These are phyloP conservation scores for Fusarium chaquense DNA, from an alignment of 2,329 filamentous ascomycete genomes.

Conservation along the genomic window DNA sequence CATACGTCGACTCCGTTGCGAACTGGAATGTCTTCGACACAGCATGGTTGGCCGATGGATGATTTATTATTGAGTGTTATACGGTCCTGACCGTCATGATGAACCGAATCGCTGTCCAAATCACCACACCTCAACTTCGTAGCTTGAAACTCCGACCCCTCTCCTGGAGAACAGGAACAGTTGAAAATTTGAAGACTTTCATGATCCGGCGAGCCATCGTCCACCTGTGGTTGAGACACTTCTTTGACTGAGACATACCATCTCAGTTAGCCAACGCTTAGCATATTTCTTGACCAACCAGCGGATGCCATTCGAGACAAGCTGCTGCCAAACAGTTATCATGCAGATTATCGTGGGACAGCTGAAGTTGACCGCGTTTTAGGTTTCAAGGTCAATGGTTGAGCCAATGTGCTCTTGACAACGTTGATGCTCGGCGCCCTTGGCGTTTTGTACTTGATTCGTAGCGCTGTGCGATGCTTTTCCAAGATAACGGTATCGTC, in stretches of 20 bases:
- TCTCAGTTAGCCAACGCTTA: conserved; percentile 20
- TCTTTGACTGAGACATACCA: conserved; percentile 32
- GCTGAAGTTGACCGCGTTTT: conserved; percentile 4
- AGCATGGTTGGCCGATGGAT: conserved; percentile 9
- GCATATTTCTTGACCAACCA: conserved; percentile 7
- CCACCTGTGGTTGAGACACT: conserved; percentile 17
- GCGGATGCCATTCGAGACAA: conserved; percentile 13
- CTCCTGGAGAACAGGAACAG: neutral
- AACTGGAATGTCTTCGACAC: conserved; percentile 10
- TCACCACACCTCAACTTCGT: conserved; percentile 29
- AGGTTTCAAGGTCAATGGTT: conserved; percentile 3
- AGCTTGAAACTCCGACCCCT: conserved; percentile 34
- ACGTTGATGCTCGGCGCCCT: conserved; percentile 1
- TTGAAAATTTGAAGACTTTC: conserved; percentile 5
- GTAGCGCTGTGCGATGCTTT: neutral
- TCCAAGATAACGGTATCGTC: neutral
- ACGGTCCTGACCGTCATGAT: conserved; percentile 12
- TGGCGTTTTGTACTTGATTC: conserved; percentile 3
- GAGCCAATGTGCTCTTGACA: conserved; percentile 17
- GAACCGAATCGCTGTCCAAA: conserved; percentile 18
- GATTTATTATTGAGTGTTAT: conserved; percentile 3
- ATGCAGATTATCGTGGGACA: conserved; percentile 18
- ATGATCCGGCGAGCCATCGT: conserved; percentile 2
- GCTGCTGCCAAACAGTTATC: conserved; percentile 29
- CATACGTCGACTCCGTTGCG: neutral